Percentiles rank a stretch among this genome's conserved stretches.
phyloP scores from a whole-genome alignment of 2,329 filamentous ascomycete genomes.

The Nemania serpens region DNA sequence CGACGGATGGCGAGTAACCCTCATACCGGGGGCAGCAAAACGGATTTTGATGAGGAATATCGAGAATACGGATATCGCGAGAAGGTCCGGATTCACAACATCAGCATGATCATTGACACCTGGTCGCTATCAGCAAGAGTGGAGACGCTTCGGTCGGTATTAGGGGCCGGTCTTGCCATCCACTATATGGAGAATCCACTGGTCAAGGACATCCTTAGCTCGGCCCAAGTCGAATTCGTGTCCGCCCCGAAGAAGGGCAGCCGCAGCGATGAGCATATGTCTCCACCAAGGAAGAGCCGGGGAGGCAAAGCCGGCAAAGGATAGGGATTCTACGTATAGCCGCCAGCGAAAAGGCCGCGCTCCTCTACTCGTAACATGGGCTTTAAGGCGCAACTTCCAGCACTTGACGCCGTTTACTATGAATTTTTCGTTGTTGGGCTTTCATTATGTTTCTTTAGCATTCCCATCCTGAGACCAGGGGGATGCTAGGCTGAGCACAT shows the following conservation, averaged over 20 bases:
- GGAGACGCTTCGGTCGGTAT: slow-evolving; percentile 53
- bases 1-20: slow-evolving; percentile 48
- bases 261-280: slow-evolving; percentile 19
- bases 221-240: slow-evolving; percentile 40
- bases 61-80: slow-evolving; percentile 59
- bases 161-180: slow-evolving; percentile 50
- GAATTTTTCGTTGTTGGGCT: not conserved
- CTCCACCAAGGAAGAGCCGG: slow-evolving; percentile 26
- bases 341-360: not conserved
- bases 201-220: slow-evolving; percentile 44
- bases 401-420: not conserved
- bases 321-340: slow-evolving; percentile 14
- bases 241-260: slow-evolving; percentile 29
- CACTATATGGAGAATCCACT: slow-evolving; percentile 49
- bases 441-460: slow-evolving; percentile 2
- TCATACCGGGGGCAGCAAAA: slow-evolving; percentile 48
- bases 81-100: slow-evolving; percentile 54
- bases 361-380: not conserved
- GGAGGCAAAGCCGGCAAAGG: slow-evolving; percentile 27
- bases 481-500: not conserved
- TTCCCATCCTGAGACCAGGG: not conserved
- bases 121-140: slow-evolving; percentile 57
- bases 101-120: slow-evolving; percentile 52
- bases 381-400: too few species aligned
- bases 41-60: slow-evolving; percentile 48